Conservation (phyloP, 2,329 filamentous ascomycete genomes). For the Venturia asperata region DNA sequence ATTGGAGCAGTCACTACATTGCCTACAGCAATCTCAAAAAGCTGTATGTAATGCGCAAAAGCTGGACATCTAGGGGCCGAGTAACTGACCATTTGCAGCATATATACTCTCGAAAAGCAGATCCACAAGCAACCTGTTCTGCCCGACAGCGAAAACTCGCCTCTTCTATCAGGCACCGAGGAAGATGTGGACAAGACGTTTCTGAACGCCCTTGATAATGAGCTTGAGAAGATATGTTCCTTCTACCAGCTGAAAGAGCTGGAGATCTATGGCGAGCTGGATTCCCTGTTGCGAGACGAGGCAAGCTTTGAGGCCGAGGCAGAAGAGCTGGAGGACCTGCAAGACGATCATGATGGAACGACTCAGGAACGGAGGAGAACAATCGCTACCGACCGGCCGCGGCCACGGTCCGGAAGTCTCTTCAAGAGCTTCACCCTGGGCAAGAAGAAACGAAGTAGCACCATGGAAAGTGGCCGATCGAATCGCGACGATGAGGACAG, state of each 20-base stretch:
- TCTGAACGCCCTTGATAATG: constrained; percentile 70
- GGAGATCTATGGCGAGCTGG: constrained; percentile 76
- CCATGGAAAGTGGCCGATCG: constrained; percentile 27
- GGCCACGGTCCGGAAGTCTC: constrained; percentile 43
- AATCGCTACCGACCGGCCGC: constrained; percentile 16
- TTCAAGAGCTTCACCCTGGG: constrained; percentile 45
- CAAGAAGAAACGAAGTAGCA: constrained; percentile 40
- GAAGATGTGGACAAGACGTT: constrained; percentile 75
- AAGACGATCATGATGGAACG: constrained; percentile 33
- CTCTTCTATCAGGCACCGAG: constrained; percentile 60
- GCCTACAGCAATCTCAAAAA: constrained; percentile 99
- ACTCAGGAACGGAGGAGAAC: constrained; percentile 23
- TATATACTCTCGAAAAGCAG: constrained; percentile 89
- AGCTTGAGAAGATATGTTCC: constrained; percentile 86
- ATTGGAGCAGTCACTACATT: constrained; percentile 98
- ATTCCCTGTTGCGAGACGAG: constrained; percentile 68
- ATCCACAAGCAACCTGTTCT: constrained; percentile 47
- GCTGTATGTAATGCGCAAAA: constrained; percentile 53
- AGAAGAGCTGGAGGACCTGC: constrained; percentile 31
- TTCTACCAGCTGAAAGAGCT: constrained; percentile 88
- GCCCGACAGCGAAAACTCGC: constrained; percentile 74
- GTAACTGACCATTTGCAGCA: constrained; percentile 46
- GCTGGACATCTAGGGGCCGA: background rate
- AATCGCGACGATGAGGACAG: constrained; percentile 44
- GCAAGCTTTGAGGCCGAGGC: constrained; percentile 57